Evolutionary conservation across 495 filamentous ascomycete genomes (phyloP).

Genomic region (Staphylotrichum tortipilum): DNA sequence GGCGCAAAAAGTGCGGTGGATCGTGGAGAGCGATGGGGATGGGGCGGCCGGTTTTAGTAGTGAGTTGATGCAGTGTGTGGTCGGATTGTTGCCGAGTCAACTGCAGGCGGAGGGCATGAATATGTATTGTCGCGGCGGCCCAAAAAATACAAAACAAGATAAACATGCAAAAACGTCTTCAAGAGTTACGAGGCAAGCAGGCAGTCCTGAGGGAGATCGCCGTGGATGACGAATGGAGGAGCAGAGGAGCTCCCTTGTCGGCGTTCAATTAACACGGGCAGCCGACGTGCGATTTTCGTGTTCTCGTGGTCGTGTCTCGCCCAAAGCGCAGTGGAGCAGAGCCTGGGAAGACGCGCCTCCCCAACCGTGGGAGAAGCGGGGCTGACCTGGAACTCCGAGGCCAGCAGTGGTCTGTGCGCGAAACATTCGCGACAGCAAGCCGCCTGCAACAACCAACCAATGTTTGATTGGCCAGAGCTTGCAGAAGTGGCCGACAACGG

Average conservation of each 20-base stretch:
- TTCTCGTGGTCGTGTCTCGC: conserved; percentile 18
- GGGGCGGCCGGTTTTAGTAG: not conserved
- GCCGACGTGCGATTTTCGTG: conserved; percentile 28
- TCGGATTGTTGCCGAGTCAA: conserved; percentile 15
- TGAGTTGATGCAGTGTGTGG: conserved; percentile 14
- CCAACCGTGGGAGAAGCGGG: conserved; percentile 1
- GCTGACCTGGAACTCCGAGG: not conserved
- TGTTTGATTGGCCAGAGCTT: not conserved
- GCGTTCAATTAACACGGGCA: conserved; percentile 20
- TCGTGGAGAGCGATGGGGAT: conserved; percentile 4
- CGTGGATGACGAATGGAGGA: too few species aligned
- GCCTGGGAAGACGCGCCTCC: conserved; percentile 8
- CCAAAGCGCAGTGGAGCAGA: too few species aligned
- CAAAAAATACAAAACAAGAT: not conserved
- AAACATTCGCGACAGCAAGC: not conserved
- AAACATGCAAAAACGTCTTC: not conserved
- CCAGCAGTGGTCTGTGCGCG: not conserved
- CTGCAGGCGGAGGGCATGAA: not conserved
- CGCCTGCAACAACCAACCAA: not conserved
- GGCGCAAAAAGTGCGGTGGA: conserved; percentile 16
- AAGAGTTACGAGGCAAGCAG: not conserved
- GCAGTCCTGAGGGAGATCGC: too few species aligned
- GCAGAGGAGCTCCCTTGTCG: too few species aligned
- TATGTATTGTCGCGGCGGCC: conserved; percentile 4
- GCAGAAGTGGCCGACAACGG: too few species aligned